Evolutionary conservation across 306 rosid genomes (phyloP), one percentile per base, ranked within the genome.

Genomic region (Castanea mollissima): DNA sequence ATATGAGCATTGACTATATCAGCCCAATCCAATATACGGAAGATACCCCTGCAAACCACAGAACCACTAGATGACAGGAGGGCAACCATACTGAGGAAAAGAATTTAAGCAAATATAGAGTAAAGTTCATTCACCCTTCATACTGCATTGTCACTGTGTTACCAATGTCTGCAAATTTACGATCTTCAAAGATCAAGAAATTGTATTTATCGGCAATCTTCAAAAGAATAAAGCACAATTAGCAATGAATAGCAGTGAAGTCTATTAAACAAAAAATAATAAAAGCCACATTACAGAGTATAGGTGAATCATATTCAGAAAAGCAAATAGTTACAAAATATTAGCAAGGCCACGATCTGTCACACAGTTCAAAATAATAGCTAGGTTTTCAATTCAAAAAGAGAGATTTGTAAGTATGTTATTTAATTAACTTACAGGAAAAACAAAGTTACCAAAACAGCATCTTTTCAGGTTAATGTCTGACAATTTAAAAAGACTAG

Each of bases 111-210:
- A 72, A 52, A 27, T 70, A 34, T 51, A 31, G 51, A 78, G 55
- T 55, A 56, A 55, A 74, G 71, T 8, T 25, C 21, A 76, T 83
- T 76, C 81, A 91, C 98, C 98, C 98, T 88, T 84, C 95, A 86
- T 94, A 91, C 83, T 94, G 97, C 98, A 92, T 90, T 52, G 97
- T 94, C 57, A 92, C 97, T 9, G 97, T 94, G 88, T 90, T 94
- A 31, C 98, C 97, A 68, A 94, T 94, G 80, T 94, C 97, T 57
- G 97, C 98, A 81, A 92, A 94, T 83, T 94, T 94, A 35, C 97
- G 97, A 76, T 94, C 98, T 85, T 94, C 98, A 80, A 92, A 94
- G 89, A 94, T 89, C 57, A 94, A 85, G 90, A 94, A 94, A 84
- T 92, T 94, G 72, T 92, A 83, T 69, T 90, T 92, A 5, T 92